phyloP scores from a whole-genome alignment of 1,284 basidiomycete species.

The Ceratobasidium sp. region DNA sequence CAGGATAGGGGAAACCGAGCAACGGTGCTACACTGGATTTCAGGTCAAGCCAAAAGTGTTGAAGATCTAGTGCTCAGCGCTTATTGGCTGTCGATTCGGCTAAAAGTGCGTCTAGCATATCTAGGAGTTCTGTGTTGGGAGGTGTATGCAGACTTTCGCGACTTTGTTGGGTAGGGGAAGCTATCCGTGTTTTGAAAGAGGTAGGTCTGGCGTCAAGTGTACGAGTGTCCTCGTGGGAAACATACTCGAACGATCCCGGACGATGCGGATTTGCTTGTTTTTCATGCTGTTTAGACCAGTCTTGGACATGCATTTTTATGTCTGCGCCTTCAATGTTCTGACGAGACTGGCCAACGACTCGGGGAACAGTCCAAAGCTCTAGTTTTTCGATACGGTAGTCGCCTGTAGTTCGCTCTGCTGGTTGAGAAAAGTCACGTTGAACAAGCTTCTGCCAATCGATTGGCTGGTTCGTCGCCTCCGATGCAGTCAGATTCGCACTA shows the following conservation, averaged over 20 bases:
- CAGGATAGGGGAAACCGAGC: no score
- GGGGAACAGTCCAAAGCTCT: conserved; percentile 49
- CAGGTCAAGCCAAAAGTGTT: no score
- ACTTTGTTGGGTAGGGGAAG: not conserved
- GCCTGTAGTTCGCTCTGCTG: conserved; percentile 43
- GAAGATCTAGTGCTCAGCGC: no score
- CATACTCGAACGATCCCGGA: conserved; percentile 52
- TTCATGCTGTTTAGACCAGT: not conserved
- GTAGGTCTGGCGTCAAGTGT: not conserved
- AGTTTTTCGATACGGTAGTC: conserved; percentile 48
- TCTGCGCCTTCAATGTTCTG: conserved; percentile 26
- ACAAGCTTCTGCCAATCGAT: conserved; percentile 29
- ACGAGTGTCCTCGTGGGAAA: conserved; percentile 42
- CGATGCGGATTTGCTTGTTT: conserved; percentile 42
- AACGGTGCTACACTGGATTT: no score
- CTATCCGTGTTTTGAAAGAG: not conserved
- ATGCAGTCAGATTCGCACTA: conserved; percentile 38
- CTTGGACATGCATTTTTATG: conserved; percentile 29
- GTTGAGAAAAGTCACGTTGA: conserved; percentile 35
- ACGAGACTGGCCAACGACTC: conserved; percentile 42
- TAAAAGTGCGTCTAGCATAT: conserved; percentile 6
- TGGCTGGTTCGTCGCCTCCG: conserved; percentile 16
- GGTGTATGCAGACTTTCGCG: not conserved
- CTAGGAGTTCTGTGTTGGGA: not conserved
- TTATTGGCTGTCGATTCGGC: no score